These are phyloP conservation scores for Garcia nutans DNA, from an alignment of 345 rosid species.

Conservation along the genomic window DNA sequence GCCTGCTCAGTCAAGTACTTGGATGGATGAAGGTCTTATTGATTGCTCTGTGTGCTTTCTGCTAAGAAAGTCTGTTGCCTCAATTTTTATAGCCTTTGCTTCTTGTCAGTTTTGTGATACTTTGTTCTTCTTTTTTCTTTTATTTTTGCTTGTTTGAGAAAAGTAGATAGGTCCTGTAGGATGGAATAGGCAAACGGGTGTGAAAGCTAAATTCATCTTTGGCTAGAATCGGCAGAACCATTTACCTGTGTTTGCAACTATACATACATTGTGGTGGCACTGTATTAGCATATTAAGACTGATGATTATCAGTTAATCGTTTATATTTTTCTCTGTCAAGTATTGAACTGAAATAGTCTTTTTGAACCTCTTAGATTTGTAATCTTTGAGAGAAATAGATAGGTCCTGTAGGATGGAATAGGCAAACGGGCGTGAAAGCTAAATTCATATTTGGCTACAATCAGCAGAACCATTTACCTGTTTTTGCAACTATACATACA, in stretches of 20 bases:
- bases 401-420: not conserved
- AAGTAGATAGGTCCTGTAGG: not conserved
- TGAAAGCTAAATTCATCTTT: too few relatives aligned
- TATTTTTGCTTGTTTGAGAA: not conserved
- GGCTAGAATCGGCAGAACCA: not conserved
- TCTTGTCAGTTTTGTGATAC: not conserved
- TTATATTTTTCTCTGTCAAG: not conserved
- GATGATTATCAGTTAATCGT: not conserved
- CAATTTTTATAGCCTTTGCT: not conserved
- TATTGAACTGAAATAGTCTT: not conserved
- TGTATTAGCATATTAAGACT: not conserved
- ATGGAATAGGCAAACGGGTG: not conserved
- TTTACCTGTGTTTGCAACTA: not conserved
- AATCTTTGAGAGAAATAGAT: too few relatives aligned
- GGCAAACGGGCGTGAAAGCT: not conserved
- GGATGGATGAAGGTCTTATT: not conserved
- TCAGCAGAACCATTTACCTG: not conserved
- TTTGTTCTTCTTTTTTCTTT: not conserved
- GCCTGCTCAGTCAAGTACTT: not conserved
- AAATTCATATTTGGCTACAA: not conserved
- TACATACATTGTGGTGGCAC: not conserved
- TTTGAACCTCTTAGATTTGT: not conserved
- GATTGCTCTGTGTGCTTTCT: not conserved
- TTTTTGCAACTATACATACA: not conserved
- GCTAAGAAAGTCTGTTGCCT: too few relatives aligned